Base-by-base conservation (phyloP, 2,329 filamentous ascomycete species). In the Colletotrichum sp. region DNA sequence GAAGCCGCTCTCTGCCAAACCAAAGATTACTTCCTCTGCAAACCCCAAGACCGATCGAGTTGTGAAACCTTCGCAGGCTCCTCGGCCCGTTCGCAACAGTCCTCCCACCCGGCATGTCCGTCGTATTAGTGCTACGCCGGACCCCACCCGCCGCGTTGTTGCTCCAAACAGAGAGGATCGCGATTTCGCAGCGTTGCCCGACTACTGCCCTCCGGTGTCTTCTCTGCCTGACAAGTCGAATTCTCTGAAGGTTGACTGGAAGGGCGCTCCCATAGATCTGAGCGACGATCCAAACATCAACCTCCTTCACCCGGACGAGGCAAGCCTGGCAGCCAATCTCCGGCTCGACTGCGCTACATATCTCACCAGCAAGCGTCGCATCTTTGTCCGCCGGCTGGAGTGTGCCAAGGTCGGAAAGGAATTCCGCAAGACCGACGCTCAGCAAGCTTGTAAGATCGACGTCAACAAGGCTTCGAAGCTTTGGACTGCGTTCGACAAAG, bases 361-460 rank as follows among this genome's bases (percentile, higher is more conserved):
- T 82, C 90, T 99, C 28, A 96, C 95, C 75, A 97, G 95, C 88
- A 99, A 98, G 89, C 93, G 96, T 74, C 93, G 96, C 76, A 96
- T 99, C 82, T 99, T 99, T 83, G 89, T 93, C 71, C 92, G 92
- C 66, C 92, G 95, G 55, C 90, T 96, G 39, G 91, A 94, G 67
- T 91, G 90, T 75, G 91, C 93, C 3, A 86, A 87, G 72, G 92
- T 92, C 43, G 90, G 91, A 82, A 97, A 98, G 85, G 94, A 96
- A 81, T 98, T 98, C 84, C 93, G 95, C 83, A 98, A 98, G 90
- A 99, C 96, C 2, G 95, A 98, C 83, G 95, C 96, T 7, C 96
- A 99, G 84, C 95, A 98, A 83, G 95, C 95, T n/a, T 98, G 95
- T 90, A 98, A 98, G 88, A 98, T 98, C 78, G 96, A 99, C 81